Evolutionary conservation across 1,284 basidiomycete species (phyloP), one percentile per base, ranked within the genome.

Genomic region (Clitocybe nebularis): DNA sequence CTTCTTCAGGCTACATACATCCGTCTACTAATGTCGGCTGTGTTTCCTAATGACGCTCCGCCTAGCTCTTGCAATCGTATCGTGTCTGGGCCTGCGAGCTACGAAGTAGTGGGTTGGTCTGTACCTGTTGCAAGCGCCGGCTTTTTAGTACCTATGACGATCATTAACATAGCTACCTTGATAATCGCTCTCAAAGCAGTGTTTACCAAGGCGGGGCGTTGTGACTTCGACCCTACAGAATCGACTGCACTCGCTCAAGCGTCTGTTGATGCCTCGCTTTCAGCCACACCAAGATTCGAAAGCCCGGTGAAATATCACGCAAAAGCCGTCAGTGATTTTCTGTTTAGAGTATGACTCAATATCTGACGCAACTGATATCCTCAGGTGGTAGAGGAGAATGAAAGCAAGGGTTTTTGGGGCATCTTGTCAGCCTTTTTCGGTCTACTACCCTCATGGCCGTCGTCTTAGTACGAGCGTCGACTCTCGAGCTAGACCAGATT

Each of bases 61-160:
- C 24, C 26, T 10, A 9, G 4, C n/a, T 39, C 37, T 21, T 39
- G 37, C 25, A 29, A 4, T n/a, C 37, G 17, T 6, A 10, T 9
- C 17, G n/a, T 39, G 4, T 11, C 23, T 28, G 36, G 36, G 6
- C 13, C 20, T 21, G 8, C 20, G 9, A 24, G 20, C 3, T 39
- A 39, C 10, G 1, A 7, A 7, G 25, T 21, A 11, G 21, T 19
- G 8, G 37, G 37, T 19, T 39, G 25, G 37, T 17, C 13, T 13
- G 47, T 44, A 28, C 29, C 25, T 3, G 21, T n/a, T 9, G 34
- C 33, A 3, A 30, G 41, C 37, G 43, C 43, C 4, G 49, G 47
- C 14, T 51, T 44, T 36, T 45, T 53, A 36, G 35, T 53, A 13
- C 47, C 52, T 13, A 41, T 45, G 44, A 53, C 52, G 7, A 5